Base-by-base conservation (phyloP, 345 rosid species). In the Mangifera indica region DNA sequence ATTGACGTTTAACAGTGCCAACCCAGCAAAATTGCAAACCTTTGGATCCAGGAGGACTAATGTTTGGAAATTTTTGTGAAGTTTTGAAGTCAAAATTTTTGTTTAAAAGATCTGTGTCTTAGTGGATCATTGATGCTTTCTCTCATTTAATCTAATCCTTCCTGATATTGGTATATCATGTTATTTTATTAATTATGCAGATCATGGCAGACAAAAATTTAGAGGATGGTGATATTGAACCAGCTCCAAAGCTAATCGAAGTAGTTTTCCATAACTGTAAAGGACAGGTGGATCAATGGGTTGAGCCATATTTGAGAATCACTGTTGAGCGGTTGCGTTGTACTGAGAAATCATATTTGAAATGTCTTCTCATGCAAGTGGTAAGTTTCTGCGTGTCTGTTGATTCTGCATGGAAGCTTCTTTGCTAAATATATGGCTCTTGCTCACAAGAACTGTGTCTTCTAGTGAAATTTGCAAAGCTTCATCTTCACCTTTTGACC, bases 221-320 rank as follows among this genome's bases (percentile, higher is more conserved):
- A 77, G 99, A 96, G 79, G 99, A 96, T 73, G 79, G 79, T 76
- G 98, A 93, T 74, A 86, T 93, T 77, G 97, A 86, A 76, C 89
- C 99, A 17, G 99, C 98, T 75, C 99, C 99, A 75, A 96, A 96
- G 85, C 95, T 96, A 71, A 90, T 96, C 77, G 92, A 93, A 80
- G 98, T 96, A 63, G 88, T 96, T 79, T 90, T 96, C 74, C 99
- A 96, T 85, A 93, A 96, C 77, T 91, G 98, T 81, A 90, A 82
- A 83, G 99, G 98, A 62, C 98, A 91, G 79, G 98, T 96, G 81
- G 99, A 96, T 85, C 98, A 85, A 4, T 96, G 97, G 97, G 85
- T 88, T 75, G 99, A 96, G 76, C 98, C 99, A 79, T 96, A 90
- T 82, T 78, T 96, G 64, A 87, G 91, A 76, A 81, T 96, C 63